Evolutionary conservation across 2,329 filamentous ascomycete species (phyloP), one percentile per base, ranked within the genome.

Genomic region (Dactylellina sp.): DNA sequence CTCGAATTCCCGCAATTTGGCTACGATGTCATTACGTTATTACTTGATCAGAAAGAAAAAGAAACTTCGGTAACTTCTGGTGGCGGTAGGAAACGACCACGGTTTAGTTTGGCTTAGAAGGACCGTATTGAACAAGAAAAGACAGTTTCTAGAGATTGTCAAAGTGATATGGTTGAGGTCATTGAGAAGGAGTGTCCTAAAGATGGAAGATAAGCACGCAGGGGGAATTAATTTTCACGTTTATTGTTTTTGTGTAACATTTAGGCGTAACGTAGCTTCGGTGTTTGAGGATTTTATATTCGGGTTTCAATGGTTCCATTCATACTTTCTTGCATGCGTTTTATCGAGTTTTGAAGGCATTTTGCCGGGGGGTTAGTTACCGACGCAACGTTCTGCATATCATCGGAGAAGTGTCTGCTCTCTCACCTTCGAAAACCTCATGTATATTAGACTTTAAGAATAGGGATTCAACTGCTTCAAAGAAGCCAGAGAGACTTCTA

Each of bases 1-100:
- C 83, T 97, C 80, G 91, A 97, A 82, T 93, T 89, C 80, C 93
- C 93, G 16, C 90, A 96, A 80, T 97, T 97, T 80, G 91, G 91
- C 79, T 97, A 93, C 83, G 93, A 97, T 81, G 91, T 98, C 64
- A 87, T 97, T 72, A 77, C 75, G 2, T 75, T 78, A 44, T 72
- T 78, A 2, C 76, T 78, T 14, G 77, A 78, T 37, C 75, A 77
- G 61, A 78, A 78, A 47, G 77, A 78, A 55, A 78, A 77, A 39
- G 64, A 75, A 37, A 61, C 62, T 2, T 9, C 61, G 3, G 62
- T 47, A n/a, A 20, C 61, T 24, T 39, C 55, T 14, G 35, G 28
- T 12, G 47, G 60, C 28, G 70, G 70, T 12, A 53, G 70, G 50
- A 75, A 75, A 32, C 61, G 70, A 44, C 70, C 61, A 40, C 70